Evolutionary conservation across 1,139 yeast genomes (phyloP), one percentile per base, ranked within the genome.

Genomic region (Blastobotrys arbuscula): DNA sequence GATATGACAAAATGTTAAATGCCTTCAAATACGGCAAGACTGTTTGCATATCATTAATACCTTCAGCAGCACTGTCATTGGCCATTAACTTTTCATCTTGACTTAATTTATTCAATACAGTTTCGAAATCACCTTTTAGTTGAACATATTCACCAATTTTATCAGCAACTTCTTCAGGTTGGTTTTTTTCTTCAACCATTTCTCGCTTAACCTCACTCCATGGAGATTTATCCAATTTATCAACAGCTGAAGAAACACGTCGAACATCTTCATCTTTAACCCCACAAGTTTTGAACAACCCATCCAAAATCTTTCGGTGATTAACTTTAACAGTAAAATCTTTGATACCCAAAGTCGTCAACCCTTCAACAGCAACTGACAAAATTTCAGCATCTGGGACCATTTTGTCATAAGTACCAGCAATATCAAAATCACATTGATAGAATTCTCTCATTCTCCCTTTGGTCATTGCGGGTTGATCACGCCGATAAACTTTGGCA

Each of bases 391-490:
- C 81, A 67, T 92, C 98, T 23, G 98, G 96, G 42, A 92, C 94
- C 98, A 92, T 92, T 38, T 82, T 64, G 63, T 92, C 98, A 67
- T 85, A 90, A 51, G 69, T 72, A 49, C 98, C 98, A 34, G 98
- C 98, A 63, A 92, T 76, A 67, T 92, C 98, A 61, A 92, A 86
- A 72, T 92, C 98, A 74, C 98, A 92, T 71, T 92, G 98, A 70
- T 92, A 92, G 62, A 92, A 92, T 69, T 92, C 98, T 77, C 98
- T 84, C 98, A 92, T 92, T 71, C 98, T 81, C 52, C 98, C 98
- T 70, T 94, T 92, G 51, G 97, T 90, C 98, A 92, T 92, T 15
- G 98, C 98, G 5, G 98, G 98, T 70, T 92, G 98, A 67, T 92
- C 98, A 71, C 98, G 84, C 72, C 98, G 81, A 71, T 92, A 92